These are phyloP conservation scores for Pseudocercospora crystallina DNA, from an alignment of 2,329 filamentous ascomycete species.

Conservation along the genomic window DNA sequence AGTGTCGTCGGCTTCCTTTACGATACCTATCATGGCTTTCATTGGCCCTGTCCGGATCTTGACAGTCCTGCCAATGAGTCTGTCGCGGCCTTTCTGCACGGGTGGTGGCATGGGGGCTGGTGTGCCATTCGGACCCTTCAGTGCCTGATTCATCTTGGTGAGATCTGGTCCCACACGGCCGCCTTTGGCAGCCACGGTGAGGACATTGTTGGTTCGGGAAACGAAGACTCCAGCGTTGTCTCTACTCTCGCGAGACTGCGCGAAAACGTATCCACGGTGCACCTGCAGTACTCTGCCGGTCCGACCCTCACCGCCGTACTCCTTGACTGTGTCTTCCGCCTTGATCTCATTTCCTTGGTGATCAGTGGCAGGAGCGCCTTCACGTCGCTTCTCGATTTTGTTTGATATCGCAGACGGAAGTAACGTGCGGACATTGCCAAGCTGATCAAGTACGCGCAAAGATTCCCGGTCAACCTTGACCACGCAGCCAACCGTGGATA, in stretches of 20 bases:
- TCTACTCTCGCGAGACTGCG: constrained; percentile 77
- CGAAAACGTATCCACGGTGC: constrained; percentile 86
- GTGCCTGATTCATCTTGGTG: constrained; percentile 85
- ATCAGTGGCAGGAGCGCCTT: constrained; percentile 81
- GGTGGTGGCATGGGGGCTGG: constrained; percentile 66
- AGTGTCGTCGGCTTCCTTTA: constrained; percentile 88
- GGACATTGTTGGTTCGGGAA: constrained; percentile 78
- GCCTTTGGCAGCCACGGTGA: constrained; percentile 91
- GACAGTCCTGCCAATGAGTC: constrained; percentile 85
- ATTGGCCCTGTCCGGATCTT: constrained; percentile 82
- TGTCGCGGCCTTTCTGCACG: constrained; percentile 73
- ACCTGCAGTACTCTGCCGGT: constrained; percentile 91
- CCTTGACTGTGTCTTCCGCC: constrained; percentile 86
- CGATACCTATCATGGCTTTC: constrained; percentile 91
- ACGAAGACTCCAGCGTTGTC: constrained; percentile 93
- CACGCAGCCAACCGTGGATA: constrained; percentile 87
- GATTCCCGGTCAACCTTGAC: constrained; percentile 95
- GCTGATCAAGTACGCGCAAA: constrained; percentile 84
- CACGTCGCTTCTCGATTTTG: constrained; percentile 77
- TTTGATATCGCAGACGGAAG: constrained; percentile 91
- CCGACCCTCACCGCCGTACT: constrained; percentile 79
- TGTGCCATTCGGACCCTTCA: constrained; percentile 59
- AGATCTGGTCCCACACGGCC: constrained; percentile 80
- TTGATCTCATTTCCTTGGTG: constrained; percentile 91
- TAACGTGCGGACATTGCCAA: constrained; percentile 75